Base-by-base conservation (phyloP, 2,329 filamentous ascomycete genomes). In the Beauveria rudraprayagi region DNA sequence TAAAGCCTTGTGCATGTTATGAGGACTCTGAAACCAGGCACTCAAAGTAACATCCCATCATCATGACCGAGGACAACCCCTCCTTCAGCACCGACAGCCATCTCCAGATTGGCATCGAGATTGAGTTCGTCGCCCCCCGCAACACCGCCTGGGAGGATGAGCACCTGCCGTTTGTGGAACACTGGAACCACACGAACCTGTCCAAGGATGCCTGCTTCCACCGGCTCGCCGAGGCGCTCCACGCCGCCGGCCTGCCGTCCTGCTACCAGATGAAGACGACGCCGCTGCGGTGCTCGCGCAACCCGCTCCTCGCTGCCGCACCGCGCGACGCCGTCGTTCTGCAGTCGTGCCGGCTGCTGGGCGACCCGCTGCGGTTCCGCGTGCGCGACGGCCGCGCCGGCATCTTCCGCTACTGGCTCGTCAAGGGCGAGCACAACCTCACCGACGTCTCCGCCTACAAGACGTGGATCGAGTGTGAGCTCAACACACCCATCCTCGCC, bases 91-190 rank as follows among this genome's bases (percentile, higher is more conserved):
- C 46, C 19, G 2, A 22, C 22, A 41, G 7, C 19, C 30, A 61
- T 34, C 58, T 64, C 17, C 62, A 64, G 37, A 62, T 66, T 50
- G 65, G 63, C 56, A 41, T 66, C 47, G 53, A 65, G 46, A 34
- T 66, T 43, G 64, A 66, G 43, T 66, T 66, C 46, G 47, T 64
- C 54, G 41, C 56, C 3, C 65, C 64, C 1, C 62, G 57, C 24
- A 22, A 55, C 47, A 24, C n/a, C 1, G 11, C 22, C 19, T 60
- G 46, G 47, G 40, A 53, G 14, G n/a, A 17, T 2, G 24, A 11
- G n/a, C 40, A 54, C n/a, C 19, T 53, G 11, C 30, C n/a, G 7
- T n/a, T 2, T 4, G 4, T 59, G 5, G 37, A 52, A 5, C 40
- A 5, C 24, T n/a, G 6, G 16, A 11, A 16, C 37, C 26, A 19